Evolutionary conservation across 2,329 filamentous ascomycete genomes (phyloP).

Genomic region (Pseudonectria buxi): DNA sequence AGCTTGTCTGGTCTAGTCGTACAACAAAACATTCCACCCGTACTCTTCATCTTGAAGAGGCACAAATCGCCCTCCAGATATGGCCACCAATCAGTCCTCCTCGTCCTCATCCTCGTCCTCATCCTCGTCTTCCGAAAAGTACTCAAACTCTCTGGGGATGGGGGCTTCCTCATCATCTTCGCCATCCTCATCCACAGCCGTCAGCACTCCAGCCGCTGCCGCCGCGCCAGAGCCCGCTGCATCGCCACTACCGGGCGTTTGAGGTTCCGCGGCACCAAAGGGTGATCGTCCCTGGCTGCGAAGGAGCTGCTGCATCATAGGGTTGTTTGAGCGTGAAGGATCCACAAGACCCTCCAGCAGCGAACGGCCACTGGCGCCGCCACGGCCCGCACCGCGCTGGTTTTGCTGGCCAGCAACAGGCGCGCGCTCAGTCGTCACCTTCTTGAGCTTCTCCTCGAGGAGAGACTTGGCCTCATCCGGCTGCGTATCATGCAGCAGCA

Average conservation of each 20-base stretch:
- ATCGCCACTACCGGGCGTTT: constrained; percentile 31
- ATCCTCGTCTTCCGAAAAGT: constrained; percentile 61
- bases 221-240: constrained; percentile 53
- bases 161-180: constrained; percentile 67
- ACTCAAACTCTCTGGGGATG: constrained; percentile 68
- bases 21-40: constrained; percentile 13
- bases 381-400: constrained; percentile 26
- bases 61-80: not conserved
- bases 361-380: constrained; percentile 26
- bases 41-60: not conserved
- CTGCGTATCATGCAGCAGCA: constrained; percentile 80
- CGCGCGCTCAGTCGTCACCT: constrained; percentile 58
- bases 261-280: constrained; percentile 24
- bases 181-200: constrained; percentile 78
- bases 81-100: constrained; percentile 6
- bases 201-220: constrained; percentile 73
- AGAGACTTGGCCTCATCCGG: constrained; percentile 72
- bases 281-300: constrained; percentile 31
- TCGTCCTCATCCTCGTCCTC: constrained; percentile 40
- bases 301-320: constrained; percentile 37
- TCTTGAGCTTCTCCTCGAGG: constrained; percentile 90
- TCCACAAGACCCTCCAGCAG: constrained; percentile 31
- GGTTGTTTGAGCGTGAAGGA: constrained; percentile 25
- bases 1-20: constrained; percentile 16
- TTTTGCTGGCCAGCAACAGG: constrained; percentile 43